phyloP scores from a whole-genome alignment of 495 filamentous ascomycete genomes.

The Penicillium tannophilum region DNA sequence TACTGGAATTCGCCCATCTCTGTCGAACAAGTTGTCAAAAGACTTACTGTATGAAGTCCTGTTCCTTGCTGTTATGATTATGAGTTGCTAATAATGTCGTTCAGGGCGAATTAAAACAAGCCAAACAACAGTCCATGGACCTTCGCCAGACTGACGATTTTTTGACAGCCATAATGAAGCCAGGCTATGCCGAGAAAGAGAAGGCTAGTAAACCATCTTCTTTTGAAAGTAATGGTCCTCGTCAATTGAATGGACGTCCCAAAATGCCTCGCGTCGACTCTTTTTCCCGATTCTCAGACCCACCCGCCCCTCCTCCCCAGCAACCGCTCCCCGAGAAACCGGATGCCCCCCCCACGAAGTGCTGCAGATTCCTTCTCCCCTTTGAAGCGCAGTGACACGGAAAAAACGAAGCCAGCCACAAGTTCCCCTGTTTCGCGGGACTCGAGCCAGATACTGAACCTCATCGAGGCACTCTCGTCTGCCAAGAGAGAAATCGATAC shows the following conservation, averaged over 20 bases:
- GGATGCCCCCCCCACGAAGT: slow-evolving; percentile 59
- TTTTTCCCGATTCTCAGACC: slow-evolving; percentile 75
- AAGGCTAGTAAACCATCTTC: slow-evolving; percentile 39
- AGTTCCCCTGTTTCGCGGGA: slow-evolving; percentile 66
- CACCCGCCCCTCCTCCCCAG: slow-evolving; percentile 87
- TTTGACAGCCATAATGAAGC: slow-evolving; percentile 70
- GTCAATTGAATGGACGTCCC: slow-evolving; percentile 47
- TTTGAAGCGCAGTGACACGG: slow-evolving; percentile 73
- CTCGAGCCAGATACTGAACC: slow-evolving; percentile 71
- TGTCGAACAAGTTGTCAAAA: slow-evolving; percentile 93
- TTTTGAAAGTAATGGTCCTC: slow-evolving; percentile 38
- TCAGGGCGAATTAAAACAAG: slow-evolving; percentile 84
- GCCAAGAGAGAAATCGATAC: slow-evolving; percentile 80
- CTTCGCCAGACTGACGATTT: slow-evolving; percentile 80
- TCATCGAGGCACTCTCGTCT: slow-evolving; percentile 78
- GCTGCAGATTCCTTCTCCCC: slow-evolving; percentile 49
- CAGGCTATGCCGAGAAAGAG: slow-evolving; percentile 68
- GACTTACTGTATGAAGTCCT: slow-evolving; percentile 72
- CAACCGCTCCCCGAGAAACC: slow-evolving; percentile 91
- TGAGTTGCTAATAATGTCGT: slow-evolving; percentile 14
- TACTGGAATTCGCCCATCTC: slow-evolving; percentile 87
- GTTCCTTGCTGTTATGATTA: neutral
- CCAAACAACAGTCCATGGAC: slow-evolving; percentile 83
- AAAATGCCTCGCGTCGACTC: slow-evolving; percentile 61
- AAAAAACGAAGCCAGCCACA: slow-evolving; percentile 62